phyloP scores from a whole-genome alignment of 257 asterid genomes.

The Lycium ferocissimum region DNA sequence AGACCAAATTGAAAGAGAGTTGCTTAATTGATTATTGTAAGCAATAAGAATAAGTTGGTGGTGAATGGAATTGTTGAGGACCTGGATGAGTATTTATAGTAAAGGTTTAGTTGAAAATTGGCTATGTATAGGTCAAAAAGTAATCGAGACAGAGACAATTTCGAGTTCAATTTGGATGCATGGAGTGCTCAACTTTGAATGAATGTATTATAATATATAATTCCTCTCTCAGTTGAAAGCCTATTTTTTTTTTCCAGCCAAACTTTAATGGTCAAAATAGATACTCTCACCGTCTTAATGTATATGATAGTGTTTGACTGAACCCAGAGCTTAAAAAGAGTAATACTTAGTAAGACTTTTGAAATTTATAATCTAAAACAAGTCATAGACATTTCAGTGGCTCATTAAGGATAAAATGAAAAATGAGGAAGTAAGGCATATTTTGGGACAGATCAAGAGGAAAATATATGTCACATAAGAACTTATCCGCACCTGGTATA shows the following conservation, averaged over 20 bases:
- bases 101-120: background rate
- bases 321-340: no score
- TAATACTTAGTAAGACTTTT: no score
- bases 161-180: constrained; percentile 8
- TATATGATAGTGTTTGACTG: no score
- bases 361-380: no score
- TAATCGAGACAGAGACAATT: constrained; percentile 38
- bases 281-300: no score
- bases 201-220: background rate
- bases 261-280: background rate
- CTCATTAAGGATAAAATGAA: no score
- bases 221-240: background rate
- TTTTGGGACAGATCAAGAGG: no score
- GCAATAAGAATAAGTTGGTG: constrained; percentile 36
- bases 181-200: background rate
- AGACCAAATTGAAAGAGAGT: constrained; percentile 16
- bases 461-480: no score
- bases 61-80: constrained; percentile 35
- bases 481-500: no score
- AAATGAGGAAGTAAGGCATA: no score
- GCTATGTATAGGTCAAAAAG: constrained; percentile 36
- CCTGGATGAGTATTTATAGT: constrained; percentile 51
- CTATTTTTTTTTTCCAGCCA: background rate
- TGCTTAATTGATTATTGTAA: background rate
- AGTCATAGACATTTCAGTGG: no score